Evolutionary conservation across 257 asterid genomes (phyloP).

Genomic region (Capsicum rhomboideum): DNA sequence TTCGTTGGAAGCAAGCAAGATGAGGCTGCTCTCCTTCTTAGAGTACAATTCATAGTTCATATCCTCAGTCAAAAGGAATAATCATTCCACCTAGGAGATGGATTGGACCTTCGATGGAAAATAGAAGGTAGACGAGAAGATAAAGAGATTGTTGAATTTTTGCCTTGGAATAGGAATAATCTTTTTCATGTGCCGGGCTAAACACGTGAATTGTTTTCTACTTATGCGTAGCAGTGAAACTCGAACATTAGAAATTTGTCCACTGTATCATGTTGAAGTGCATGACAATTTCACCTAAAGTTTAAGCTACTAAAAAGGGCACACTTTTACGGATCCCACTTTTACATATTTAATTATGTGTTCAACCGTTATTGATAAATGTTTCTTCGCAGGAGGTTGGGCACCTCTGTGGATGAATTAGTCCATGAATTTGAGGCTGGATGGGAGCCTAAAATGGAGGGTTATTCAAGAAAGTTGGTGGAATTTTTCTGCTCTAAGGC

Average conservation of each 20-base stretch:
- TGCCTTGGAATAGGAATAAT: neutral
- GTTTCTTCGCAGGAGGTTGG: slow-evolving; percentile 39
- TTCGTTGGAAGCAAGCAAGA: neutral
- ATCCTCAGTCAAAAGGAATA: too few relatives aligned
- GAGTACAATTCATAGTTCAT: too few relatives aligned
- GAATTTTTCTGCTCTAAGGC: slow-evolving; percentile 66
- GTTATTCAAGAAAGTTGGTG: slow-evolving; percentile 57
- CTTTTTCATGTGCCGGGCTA: neutral
- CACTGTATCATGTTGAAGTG: neutral
- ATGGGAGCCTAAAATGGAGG: slow-evolving; percentile 38
- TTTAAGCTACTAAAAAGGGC: neutral
- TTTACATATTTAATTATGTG: neutral
- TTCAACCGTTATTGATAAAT: neutral
- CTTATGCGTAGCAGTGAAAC: neutral
- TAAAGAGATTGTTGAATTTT: too few relatives aligned
- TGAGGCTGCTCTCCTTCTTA: neutral
- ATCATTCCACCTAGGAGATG: too few relatives aligned
- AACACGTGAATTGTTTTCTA: neutral
- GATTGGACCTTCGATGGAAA: too few relatives aligned
- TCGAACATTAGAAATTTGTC: neutral
- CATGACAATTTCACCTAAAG: neutral
- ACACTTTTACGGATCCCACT: neutral
- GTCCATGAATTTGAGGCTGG: slow-evolving; percentile 50
- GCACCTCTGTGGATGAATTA: slow-evolving; percentile 32
- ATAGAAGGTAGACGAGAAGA: too few relatives aligned